Evolutionary conservation across 208 protist species (phyloP).

Genomic region (Crithidia acanthocephali): DNA sequence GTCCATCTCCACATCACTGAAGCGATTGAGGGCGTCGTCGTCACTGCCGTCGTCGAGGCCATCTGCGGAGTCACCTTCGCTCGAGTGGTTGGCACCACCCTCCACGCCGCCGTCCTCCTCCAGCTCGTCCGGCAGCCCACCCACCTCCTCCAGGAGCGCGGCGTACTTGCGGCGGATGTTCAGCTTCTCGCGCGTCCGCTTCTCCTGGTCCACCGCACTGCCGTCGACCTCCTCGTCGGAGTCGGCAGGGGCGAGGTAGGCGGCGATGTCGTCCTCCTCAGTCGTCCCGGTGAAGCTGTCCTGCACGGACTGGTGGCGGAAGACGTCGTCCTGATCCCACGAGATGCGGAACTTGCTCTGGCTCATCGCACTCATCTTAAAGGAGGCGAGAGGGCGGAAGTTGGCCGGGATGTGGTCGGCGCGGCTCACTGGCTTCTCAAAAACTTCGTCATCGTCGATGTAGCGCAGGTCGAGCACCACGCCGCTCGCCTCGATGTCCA

Average conservation of each 20-base stretch:
- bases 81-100: slow-evolving; percentile 30
- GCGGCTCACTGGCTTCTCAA: slow-evolving; percentile 67
- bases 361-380: slow-evolving; percentile 85
- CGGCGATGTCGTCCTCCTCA: slow-evolving; percentile 86
- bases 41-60: slow-evolving; percentile 73
- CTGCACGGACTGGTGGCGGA: slow-evolving; percentile 82
- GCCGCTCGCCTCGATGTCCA: slow-evolving; percentile 96
- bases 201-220: slow-evolving; percentile 26
- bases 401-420: slow-evolving; percentile 76
- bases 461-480: slow-evolving; percentile 97
- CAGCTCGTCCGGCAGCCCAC: slow-evolving; percentile 60
- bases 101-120: background rate
- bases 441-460: slow-evolving; percentile 94
- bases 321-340: slow-evolving; percentile 92
- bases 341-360: slow-evolving; percentile 92
- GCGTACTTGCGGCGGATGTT: slow-evolving; percentile 86
- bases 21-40: slow-evolving; percentile 81
- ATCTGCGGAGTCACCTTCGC: slow-evolving; percentile 55
- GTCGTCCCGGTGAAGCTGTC: slow-evolving; percentile 89
- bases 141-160: slow-evolving; percentile 81
- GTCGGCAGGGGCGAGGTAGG: slow-evolving; percentile 88
- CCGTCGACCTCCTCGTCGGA: slow-evolving; percentile 66
- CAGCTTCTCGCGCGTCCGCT: slow-evolving; percentile 46
- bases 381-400: slow-evolving; percentile 82
- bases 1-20: slow-evolving; percentile 79